Percentiles rank a stretch among this genome's conserved stretches.
phyloP scores from a whole-genome alignment of 768 basidiomycete genomes.

The Pulveroboletus sp. region DNA sequence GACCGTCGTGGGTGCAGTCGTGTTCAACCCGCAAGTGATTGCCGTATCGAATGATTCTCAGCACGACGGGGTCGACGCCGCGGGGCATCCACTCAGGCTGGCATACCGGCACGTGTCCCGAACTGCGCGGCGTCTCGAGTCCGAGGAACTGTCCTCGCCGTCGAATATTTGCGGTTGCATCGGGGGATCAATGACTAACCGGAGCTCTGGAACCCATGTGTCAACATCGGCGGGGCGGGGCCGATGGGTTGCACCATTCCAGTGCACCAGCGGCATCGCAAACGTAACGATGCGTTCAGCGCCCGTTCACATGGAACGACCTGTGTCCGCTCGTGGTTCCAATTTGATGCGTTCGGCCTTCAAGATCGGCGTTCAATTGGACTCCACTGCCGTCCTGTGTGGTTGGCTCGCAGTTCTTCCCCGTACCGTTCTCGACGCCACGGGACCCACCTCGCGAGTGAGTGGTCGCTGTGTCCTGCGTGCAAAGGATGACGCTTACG shows the following conservation, averaged over 20 bases:
- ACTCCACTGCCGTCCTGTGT: no score
- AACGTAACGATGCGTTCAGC: no score
- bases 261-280: no score
- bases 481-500: no score
- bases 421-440: no score
- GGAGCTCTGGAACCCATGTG: conserved; percentile 4
- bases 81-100: conserved; percentile 2
- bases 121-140: not conserved
- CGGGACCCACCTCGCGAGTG: not conserved
- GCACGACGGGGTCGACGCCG: not conserved
- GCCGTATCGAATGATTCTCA: not conserved
- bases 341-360: conserved; percentile 2
- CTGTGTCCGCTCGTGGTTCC: no score
- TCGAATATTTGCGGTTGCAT: no score
- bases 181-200: conserved; percentile 13
- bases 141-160: conserved; percentile 4
- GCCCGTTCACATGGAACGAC: no score
- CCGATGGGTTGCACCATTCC: conserved; percentile 9
- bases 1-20: no score
- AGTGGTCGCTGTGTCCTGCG: not conserved
- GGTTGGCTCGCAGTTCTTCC: no score
- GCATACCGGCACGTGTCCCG: no score
- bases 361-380: not conserved
- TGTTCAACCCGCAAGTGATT: not conserved
- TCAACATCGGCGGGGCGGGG: conserved; percentile 9